Percentiles rank a stretch among this genome's conserved stretches.
Evolutionary conservation across 305 asterid species (phyloP).

Genomic region (Solanum aculeatissimum): DNA sequence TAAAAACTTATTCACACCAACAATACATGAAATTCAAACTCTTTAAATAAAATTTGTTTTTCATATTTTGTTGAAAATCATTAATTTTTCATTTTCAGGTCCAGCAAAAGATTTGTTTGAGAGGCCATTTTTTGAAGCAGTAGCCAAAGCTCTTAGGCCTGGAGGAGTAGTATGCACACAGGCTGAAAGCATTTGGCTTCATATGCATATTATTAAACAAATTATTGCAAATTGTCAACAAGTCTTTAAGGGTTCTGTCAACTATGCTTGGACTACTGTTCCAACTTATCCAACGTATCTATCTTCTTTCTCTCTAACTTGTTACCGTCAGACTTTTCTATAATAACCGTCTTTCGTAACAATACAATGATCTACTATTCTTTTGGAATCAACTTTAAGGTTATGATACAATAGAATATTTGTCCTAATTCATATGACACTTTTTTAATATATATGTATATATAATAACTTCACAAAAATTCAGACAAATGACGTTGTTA

Average conservation of each 20-base stretch:
- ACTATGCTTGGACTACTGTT: constrained; percentile 95
- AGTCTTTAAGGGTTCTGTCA: constrained; percentile 91
- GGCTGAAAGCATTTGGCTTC: constrained; percentile 99
- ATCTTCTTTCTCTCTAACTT: not conserved
- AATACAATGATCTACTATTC: not conserved
- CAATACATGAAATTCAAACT: too few relatives aligned
- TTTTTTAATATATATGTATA: not conserved
- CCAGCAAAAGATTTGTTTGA: constrained; percentile 95
- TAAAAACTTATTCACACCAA: too few relatives aligned
- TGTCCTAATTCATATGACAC: too few relatives aligned
- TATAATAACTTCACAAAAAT: not conserved
- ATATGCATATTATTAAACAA: constrained; percentile 91
- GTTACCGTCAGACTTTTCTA: not conserved
- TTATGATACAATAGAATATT: not conserved
- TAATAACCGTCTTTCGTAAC: not conserved
- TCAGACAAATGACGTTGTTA: not conserved
- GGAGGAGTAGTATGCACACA: constrained; percentile 96
- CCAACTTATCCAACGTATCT: constrained; percentile 86
- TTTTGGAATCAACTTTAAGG: not conserved
- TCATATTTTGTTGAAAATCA: not conserved
- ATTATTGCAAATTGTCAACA: constrained; percentile 75
- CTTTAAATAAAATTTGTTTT: not conserved
- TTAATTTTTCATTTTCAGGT: constrained; percentile 30
- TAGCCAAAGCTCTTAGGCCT: constrained; percentile 79
- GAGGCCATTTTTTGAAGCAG: constrained; percentile 78